Conservation (phyloP, 192 early-diverging fungal species). For the Diversispora epigaea region DNA sequence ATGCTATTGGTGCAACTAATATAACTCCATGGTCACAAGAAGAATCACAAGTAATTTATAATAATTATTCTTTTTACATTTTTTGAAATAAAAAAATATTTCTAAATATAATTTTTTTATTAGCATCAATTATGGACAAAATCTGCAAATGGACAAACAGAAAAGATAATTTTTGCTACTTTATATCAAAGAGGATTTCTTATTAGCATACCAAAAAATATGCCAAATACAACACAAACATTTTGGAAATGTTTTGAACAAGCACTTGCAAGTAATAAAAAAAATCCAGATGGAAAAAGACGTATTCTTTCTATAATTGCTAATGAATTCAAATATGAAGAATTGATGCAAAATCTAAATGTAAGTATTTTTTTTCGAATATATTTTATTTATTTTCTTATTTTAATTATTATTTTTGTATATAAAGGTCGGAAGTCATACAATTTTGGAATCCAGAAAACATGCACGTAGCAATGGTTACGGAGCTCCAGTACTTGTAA, state of each 20-base stretch:
- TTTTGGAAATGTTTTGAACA: slow-evolving; percentile 8
- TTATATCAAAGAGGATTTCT: too few species aligned
- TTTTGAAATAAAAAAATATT: too few species aligned
- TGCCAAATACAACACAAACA: not conserved
- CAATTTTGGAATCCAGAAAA: not conserved
- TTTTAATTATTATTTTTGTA: not conserved
- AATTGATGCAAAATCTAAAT: slow-evolving; percentile 8
- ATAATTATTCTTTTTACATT: too few species aligned
- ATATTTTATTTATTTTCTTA: not conserved
- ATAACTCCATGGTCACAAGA: not conserved
- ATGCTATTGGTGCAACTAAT: not conserved
- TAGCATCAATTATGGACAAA: not conserved
- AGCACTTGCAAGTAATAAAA: not conserved
- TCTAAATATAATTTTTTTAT: not conserved
- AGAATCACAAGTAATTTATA: not conserved
- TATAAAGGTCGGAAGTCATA: not conserved
- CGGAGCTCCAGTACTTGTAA: not conserved
- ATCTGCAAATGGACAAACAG: too few species aligned
- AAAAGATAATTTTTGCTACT: too few species aligned
- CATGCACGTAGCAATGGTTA: not conserved
- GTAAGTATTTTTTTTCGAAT: not conserved
- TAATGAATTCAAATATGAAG: too few species aligned
- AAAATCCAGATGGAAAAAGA: not conserved
- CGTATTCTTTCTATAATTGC: not conserved
- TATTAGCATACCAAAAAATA: not conserved